Base-by-base conservation (phyloP, 148 eudicot species). In the Persicaria maculosa region DNA sequence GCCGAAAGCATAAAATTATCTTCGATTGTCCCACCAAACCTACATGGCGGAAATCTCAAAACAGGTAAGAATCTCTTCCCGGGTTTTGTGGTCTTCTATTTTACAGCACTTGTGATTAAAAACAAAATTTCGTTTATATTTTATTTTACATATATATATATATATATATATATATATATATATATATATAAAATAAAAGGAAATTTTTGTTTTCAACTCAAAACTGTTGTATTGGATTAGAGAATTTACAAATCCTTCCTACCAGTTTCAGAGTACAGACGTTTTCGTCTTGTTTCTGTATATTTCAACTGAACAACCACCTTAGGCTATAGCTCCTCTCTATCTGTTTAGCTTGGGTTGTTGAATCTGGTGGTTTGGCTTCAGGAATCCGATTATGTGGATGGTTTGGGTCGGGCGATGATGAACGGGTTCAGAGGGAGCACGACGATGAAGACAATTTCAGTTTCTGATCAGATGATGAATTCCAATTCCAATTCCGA, bases 381-480 rank as follows among this genome's bases (percentile, higher is more conserved):
- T 81, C 84, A 80, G 78, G 74, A 76, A 15, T 76, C 78, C 65
- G 73, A 71, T 46, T 73, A 81, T 54, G 79, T 16, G 20, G 11
- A 7, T n/a, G 53, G 20, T 16, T 47, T 72, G 12, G 16, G 81
- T n/a, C n/a, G n/a, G n/a, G n/a, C n/a, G 7, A 58, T 50, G 67
- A 53, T 46, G 55, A 76, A 65, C 54, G 84, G 77, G 72, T 44
- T 74, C 5, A 73, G 77, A 77, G 72, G 80, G 44, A 62, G 62
- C 31, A 17, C 50, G 67, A 75, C 75, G 4, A 71, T 50, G 48
- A 80, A 76, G 77, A 83, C 77, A 77, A 79, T 76, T 8, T 68
- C 74, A 44, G 72, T 83, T 74, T 59, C 79, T 73, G 84, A 90
- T 77, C 77, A 81, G 54, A 53, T 80, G n/a, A 79, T 77, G 52